Evolutionary conservation across 352 stramenopile genomes (phyloP).

Genomic region (Phytophthora cryptogea): DNA sequence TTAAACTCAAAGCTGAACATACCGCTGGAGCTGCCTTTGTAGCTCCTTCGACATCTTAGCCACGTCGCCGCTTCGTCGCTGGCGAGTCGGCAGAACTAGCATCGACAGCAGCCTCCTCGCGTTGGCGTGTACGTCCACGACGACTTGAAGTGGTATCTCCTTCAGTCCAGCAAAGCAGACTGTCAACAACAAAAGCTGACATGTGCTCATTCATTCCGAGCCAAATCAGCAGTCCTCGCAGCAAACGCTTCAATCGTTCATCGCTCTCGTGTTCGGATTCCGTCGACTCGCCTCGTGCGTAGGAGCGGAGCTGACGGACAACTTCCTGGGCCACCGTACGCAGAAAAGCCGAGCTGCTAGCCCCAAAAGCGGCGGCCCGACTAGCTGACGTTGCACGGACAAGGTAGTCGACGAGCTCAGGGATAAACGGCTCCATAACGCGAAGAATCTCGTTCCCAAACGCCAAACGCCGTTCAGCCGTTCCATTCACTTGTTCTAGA

Average conservation of each 20-base stretch:
- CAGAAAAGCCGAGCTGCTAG: slow-evolving; percentile 54
- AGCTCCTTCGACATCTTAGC: slow-evolving; percentile 9
- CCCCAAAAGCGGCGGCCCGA: slow-evolving; percentile 47
- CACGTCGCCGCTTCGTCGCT: slow-evolving; percentile 43
- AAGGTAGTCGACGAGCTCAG: slow-evolving; percentile 59
- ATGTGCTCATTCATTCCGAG: slow-evolving; percentile 50
- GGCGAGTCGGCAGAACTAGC: slow-evolving; percentile 4
- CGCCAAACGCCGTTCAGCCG: slow-evolving; percentile 22
- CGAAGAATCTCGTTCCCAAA: slow-evolving; percentile 54
- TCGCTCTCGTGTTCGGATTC: slow-evolving; percentile 34
- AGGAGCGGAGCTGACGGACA: slow-evolving; percentile 43
- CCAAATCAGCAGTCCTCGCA: slow-evolving; percentile 42
- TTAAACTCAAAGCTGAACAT: no score
- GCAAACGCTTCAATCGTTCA: slow-evolving; percentile 37
- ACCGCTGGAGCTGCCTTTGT: no score
- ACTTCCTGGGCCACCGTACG: slow-evolving; percentile 57
- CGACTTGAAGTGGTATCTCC: slow-evolving; percentile 10
- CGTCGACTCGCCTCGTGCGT: slow-evolving; percentile 37
- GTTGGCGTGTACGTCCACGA: slow-evolving; percentile 29
- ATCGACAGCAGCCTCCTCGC: slow-evolving; percentile 17
- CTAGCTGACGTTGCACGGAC: slow-evolving; percentile 68
- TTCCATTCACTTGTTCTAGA: slow-evolving; percentile 36
- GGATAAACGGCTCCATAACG: slow-evolving; percentile 58
- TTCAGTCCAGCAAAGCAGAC: slow-evolving; percentile 41
- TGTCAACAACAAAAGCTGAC: slow-evolving; percentile 51